Base-by-base conservation (phyloP, 805 yeast species). In the Kuraishia piskuri region DNA sequence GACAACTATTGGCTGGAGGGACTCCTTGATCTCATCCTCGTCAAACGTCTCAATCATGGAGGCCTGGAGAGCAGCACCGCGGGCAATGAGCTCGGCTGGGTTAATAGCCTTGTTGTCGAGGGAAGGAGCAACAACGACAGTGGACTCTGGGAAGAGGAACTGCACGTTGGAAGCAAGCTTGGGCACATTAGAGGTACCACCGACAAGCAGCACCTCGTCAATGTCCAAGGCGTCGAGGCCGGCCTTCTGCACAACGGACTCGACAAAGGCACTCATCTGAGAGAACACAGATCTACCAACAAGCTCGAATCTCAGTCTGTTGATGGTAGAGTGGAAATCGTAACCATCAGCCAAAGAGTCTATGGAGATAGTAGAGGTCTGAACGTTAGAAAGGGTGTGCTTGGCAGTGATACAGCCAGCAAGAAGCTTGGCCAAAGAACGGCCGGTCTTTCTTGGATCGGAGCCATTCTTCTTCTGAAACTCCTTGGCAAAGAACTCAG, bases 51-150 rank as follows among this genome's bases (percentile, higher is more conserved):
- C 92, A 58, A 86, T 75, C 63, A 92, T 76, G 44, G 96, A 83
- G 51, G 97, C 99, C 78, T 94, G 98, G 68, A 92, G 79, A 58
- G 98, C 97, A 55, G 97, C 95, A 73, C 99, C 99, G 66, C 95
- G 85, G 59, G 96, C 84, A 59, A 86, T 76, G 64, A 90, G 78
- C 75, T 94, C 98, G 65, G 88, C 84, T 56, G 99, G 97, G 72
- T 88, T 82, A 57, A 84, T 67, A 54, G 94, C 88, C 72, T 89
- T 90, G 57, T 87, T 61, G 68, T 88, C 92, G 56, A 77, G 65
- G 37, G 86, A 73, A 59, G 98, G 96, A 23, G 97, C 84, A 57
- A 83, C 75, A 53, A 91, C 78, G 52, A 74, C 79, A 53, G 90
- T 84, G 50, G 85, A 68, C 68, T 87, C 94, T 58, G 96, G 96